Evolutionary conservation across 2,329 filamentous ascomycete species (phyloP).

Genomic region (Penicillium fuscoglaucum): DNA sequence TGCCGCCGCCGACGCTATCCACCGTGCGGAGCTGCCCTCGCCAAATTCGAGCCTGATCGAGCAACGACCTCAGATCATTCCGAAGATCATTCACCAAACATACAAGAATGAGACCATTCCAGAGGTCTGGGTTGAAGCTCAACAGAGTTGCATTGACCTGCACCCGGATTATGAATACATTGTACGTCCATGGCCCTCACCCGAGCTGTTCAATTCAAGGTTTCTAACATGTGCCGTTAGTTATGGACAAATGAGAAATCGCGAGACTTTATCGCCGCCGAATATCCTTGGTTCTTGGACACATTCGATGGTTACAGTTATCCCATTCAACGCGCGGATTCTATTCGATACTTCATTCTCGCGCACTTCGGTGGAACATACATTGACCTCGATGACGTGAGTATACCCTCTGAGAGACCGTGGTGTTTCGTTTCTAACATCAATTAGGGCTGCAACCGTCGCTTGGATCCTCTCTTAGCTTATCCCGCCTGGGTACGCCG

Average conservation of each 20-base stretch:
- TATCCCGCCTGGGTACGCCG: conserved; percentile 71
- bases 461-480: conserved; percentile 65
- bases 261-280: conserved; percentile 67
- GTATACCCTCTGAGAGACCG: conserved; percentile 23
- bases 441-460: conserved; percentile 64
- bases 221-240: conserved; percentile 45
- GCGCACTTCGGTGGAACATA: conserved; percentile 77
- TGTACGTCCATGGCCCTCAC: conserved; percentile 44
- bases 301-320: conserved; percentile 74
- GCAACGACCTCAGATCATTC: conserved; percentile 62
- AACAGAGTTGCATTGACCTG: conserved; percentile 65
- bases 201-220: background rate
- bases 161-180: conserved; percentile 74
- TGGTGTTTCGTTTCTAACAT: conserved; percentile 11
- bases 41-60: conserved; percentile 62
- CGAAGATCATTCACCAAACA: conserved; percentile 76
- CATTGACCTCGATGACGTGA: conserved; percentile 72
- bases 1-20: conserved; percentile 66
- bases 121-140: conserved; percentile 63
- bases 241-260: conserved; percentile 74
- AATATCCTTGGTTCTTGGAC: conserved; percentile 76
- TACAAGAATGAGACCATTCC: conserved; percentile 72
- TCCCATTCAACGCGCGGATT: conserved; percentile 74
- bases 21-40: conserved; percentile 64
- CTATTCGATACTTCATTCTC: conserved; percentile 77